These are phyloP conservation scores for Nigrospora sphaerica DNA, from an alignment of 2,329 filamentous ascomycete species.

Conservation along the genomic window DNA sequence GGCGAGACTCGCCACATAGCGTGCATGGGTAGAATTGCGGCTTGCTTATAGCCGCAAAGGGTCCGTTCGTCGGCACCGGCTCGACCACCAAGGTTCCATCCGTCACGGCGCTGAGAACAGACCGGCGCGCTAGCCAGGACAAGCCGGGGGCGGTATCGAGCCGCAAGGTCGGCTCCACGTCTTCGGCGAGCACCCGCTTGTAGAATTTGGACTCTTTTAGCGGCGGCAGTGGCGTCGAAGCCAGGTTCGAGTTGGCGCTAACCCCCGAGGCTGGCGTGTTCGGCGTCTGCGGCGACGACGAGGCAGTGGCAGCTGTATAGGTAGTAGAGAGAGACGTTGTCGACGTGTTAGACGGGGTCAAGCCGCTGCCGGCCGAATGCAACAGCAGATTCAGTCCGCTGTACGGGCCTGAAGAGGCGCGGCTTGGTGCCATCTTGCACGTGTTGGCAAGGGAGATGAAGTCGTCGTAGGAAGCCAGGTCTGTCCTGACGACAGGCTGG, in stretches of 20 bases:
- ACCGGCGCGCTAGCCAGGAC: slow-evolving; percentile 86
- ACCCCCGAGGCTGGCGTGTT: slow-evolving; percentile 47
- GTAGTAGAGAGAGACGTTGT: slow-evolving; percentile 48
- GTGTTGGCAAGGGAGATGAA: slow-evolving; percentile 71
- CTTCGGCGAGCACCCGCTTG: slow-evolving; percentile 80
- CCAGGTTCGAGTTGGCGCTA: slow-evolving; percentile 34
- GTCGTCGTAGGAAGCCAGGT: slow-evolving; percentile 75
- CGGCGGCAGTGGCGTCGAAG: slow-evolving; percentile 41
- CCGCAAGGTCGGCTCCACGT: slow-evolving; percentile 89
- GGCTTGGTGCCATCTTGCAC: slow-evolving; percentile 55
- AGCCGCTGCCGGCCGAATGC: slow-evolving; percentile 38
- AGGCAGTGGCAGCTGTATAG: slow-evolving; percentile 34
- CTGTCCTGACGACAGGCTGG: slow-evolving; percentile 74
- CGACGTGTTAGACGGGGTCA: slow-evolving; percentile 48
- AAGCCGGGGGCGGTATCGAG: slow-evolving; percentile 85
- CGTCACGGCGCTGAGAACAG: slow-evolving; percentile 74
- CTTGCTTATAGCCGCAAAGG: slow-evolving; percentile 40
- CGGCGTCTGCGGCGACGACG: slow-evolving; percentile 51
- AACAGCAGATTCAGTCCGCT: slow-evolving; percentile 53
- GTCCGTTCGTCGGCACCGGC: slow-evolving; percentile 60
- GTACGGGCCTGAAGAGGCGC: slow-evolving; percentile 67
- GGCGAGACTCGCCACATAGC: slow-evolving; percentile 78
- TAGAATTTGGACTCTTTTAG: slow-evolving; percentile 92
- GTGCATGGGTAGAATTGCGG: slow-evolving; percentile 65
- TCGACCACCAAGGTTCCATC: slow-evolving; percentile 86